Base-by-base conservation (phyloP, 2,329 filamentous ascomycete species). In the Proliferodiscus dingleyae region DNA sequence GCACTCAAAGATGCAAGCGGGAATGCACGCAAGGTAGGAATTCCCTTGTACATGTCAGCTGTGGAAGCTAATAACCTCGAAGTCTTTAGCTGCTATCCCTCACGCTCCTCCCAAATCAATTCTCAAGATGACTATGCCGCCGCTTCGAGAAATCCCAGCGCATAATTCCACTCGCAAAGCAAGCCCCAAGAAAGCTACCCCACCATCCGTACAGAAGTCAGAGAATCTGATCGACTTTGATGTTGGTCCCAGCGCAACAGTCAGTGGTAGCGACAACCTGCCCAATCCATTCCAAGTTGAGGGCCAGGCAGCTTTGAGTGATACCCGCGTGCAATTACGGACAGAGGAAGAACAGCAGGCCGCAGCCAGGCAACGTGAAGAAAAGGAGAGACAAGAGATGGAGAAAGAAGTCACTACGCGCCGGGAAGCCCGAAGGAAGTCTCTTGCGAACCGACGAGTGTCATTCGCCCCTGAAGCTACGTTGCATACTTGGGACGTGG, bases 401-500 rank as follows among this genome's bases (percentile, higher is more conserved):
- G 77, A 83, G 60, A 81, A 78, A 55, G 78, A 79, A 37, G 73
- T 81, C 39, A 69, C 77, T 47, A 83, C 91, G 57, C 79, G 89
- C 45, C 79, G 89, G 57, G 93, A 95, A 64, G 90, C 89, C 36
- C 83, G 93, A 52, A 80, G 93, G 57, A 97, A 97, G 65, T 96
- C 90, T 15, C 77, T 95, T 46, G 89, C 91, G 38, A 95, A 93
- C 64, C 82, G 93, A 60, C 82, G 93, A 61, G 93, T 98, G 26
- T 97, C 91, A 0, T 98, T 98, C 66, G 93, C 93, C 4, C 93
- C 93, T 1, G 93, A 98, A 68, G 93, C 93, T 10, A 98, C 93
- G 3, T 75, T 98, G 28, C 93, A 98, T 64, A 98, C 93, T 0
- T 97, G 95, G 76, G 90, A 97, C 61, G 90, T 64, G 93, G 60